Percentiles rank a stretch among this genome's conserved stretches.
These are phyloP conservation scores for Trichoderma reesei DNA, from an alignment of 495 filamentous ascomycete species.

Conservation along the genomic window DNA sequence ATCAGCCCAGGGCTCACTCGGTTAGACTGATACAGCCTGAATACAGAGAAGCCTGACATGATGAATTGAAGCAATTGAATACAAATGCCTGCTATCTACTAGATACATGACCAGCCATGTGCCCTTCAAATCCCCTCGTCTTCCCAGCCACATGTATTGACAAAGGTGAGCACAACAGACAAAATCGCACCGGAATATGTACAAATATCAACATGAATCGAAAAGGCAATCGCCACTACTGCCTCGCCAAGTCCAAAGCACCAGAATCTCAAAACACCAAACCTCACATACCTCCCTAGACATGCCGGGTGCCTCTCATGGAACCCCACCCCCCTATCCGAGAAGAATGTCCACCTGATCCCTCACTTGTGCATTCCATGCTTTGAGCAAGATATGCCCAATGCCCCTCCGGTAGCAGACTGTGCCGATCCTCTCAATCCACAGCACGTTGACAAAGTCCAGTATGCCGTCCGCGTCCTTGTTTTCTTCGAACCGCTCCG, in stretches of 20 bases:
- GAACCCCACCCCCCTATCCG: slow-evolving; percentile 5
- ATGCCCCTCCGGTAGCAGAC: slow-evolving; percentile 13
- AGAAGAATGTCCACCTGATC: slow-evolving; percentile 11
- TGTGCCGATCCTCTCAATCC: slow-evolving; percentile 14
- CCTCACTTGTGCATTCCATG: slow-evolving; percentile 10
- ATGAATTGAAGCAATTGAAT: too few species aligned
- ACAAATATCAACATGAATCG: background rate
- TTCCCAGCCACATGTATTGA: too few species aligned
- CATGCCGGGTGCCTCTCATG: background rate
- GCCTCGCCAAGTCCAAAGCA: background rate
- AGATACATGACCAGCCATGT: too few species aligned
- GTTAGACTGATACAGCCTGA: too few species aligned
- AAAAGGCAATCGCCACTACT: background rate
- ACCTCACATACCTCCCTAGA: background rate
- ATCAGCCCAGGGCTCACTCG: too few species aligned
- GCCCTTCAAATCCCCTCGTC: too few species aligned
- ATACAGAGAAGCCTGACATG: too few species aligned
- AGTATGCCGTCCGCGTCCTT: slow-evolving; percentile 20
- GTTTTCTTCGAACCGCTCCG: slow-evolving; percentile 12
- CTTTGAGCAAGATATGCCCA: slow-evolving; percentile 10
- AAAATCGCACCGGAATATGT: too few species aligned
- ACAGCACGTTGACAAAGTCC: slow-evolving; percentile 12
- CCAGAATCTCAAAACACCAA: background rate
- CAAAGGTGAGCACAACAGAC: too few species aligned
- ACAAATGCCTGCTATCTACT: too few species aligned